Evolutionary conservation across 768 basidiomycete species (phyloP).

Genomic region (Lepiota venenata): DNA sequence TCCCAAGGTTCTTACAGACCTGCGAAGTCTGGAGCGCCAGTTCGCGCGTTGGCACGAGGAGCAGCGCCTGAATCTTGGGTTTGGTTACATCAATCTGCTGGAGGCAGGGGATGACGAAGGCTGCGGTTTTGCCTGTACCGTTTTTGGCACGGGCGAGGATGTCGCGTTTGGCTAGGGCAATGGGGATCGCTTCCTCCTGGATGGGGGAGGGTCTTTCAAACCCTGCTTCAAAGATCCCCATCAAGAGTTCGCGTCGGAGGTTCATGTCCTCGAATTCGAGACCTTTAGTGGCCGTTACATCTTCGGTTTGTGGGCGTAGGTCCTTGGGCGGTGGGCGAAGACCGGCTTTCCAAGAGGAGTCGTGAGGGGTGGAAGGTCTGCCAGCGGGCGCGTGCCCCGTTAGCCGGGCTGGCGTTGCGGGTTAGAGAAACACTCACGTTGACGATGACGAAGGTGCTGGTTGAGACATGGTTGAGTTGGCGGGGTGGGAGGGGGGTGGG

Average conservation of each 20-base stretch:
- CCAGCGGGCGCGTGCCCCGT: background rate
- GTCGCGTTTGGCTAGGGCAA: constrained; percentile 91
- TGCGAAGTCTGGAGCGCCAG: constrained; percentile 98
- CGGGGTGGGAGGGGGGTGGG: background rate
- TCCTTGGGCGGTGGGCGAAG: constrained; percentile 91
- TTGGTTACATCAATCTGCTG: constrained; percentile 85
- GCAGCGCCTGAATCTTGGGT: constrained; percentile 91
- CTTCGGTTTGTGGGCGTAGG: constrained; percentile 91
- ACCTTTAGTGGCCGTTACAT: constrained; percentile 92
- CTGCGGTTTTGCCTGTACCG: constrained; percentile 97
- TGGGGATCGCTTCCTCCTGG: constrained; percentile 98
- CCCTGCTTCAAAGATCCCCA: constrained; percentile 99
- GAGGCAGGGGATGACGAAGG: constrained; percentile 96
- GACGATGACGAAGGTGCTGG: constrained; percentile 28
- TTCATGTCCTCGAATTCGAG: constrained; percentile 95
- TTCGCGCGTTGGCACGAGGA: constrained; percentile 98
- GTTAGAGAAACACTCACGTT: constrained; percentile 20
- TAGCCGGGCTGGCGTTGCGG: background rate
- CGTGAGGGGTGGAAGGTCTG: constrained; percentile 28
- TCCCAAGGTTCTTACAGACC: constrained; percentile 95
- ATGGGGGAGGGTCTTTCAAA: constrained; percentile 97
- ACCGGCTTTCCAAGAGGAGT: constrained; percentile 66
- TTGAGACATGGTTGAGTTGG: constrained; percentile 24
- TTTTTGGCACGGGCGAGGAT: constrained; percentile 95
- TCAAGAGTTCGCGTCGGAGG: constrained; percentile 91